Evolutionary conservation across 2,329 filamentous ascomycete species (phyloP).

Genomic region (Trichoderma sp.): DNA sequence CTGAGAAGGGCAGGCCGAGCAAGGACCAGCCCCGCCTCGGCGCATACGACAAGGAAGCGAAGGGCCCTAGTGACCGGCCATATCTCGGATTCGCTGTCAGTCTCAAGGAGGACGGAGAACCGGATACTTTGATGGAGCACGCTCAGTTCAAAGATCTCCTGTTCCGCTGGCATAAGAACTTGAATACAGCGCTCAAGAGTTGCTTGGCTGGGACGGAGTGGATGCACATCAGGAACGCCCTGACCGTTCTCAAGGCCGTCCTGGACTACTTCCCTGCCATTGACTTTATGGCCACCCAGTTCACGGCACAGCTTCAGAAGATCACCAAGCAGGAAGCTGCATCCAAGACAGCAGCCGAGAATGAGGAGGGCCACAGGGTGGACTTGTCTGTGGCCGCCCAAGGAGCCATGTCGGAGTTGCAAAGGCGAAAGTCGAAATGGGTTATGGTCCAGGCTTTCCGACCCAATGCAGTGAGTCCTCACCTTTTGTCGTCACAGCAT

Average conservation of each 20-base stretch:
- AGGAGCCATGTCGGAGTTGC: slow-evolving; percentile 70
- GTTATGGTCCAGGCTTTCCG: slow-evolving; percentile 75
- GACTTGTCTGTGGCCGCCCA: slow-evolving; percentile 75
- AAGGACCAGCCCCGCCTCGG: slow-evolving; percentile 64
- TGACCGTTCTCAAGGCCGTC: slow-evolving; percentile 81
- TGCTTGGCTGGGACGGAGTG: slow-evolving; percentile 85
- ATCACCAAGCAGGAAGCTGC: slow-evolving; percentile 64
- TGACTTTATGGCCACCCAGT: slow-evolving; percentile 79
- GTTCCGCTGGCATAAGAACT: slow-evolving; percentile 85
- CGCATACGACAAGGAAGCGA: slow-evolving; percentile 79
- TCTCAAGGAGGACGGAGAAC: slow-evolving; percentile 67
- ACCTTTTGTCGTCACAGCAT: too few species aligned
- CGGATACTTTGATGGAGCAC: slow-evolving; percentile 74
- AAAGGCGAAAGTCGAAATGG: slow-evolving; percentile 68
- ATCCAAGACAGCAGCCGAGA: slow-evolving; percentile 50
- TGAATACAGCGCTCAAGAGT: slow-evolving; percentile 76
- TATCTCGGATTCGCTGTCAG: slow-evolving; percentile 78
- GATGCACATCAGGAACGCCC: slow-evolving; percentile 97
- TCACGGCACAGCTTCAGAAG: slow-evolving; percentile 64
- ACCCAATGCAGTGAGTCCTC: slow-evolving; percentile 57
- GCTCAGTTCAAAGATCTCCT: slow-evolving; percentile 83
- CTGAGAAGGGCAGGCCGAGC: slow-evolving; percentile 40
- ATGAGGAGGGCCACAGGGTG: slow-evolving; percentile 63
- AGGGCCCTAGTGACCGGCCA: slow-evolving; percentile 50
- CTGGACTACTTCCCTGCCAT: slow-evolving; percentile 84